These are phyloP conservation scores for Codiaeum variegatum DNA, from an alignment of 441 rosid species.

Conservation along the genomic window DNA sequence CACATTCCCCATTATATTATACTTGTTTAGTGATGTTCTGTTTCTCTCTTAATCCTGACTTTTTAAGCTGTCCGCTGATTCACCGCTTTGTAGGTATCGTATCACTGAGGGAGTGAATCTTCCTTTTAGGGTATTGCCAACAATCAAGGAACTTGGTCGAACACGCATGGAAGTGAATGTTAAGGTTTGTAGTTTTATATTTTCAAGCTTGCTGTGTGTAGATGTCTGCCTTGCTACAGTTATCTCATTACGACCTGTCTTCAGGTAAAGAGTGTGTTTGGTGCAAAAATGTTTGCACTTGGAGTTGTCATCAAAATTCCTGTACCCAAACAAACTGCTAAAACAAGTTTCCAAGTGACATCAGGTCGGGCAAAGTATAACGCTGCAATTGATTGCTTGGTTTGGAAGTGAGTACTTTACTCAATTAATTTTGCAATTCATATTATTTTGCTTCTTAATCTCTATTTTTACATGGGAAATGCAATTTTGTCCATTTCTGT, in stretches of 20 bases:
- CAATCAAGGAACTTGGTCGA: slow-evolving; percentile 96
- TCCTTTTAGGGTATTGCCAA: slow-evolving; percentile 93
- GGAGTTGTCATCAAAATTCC: slow-evolving; percentile 96
- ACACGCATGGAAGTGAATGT: slow-evolving; percentile 79
- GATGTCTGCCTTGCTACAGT: slow-evolving; percentile 16
- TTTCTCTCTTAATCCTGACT: background rate
- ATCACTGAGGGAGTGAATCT: slow-evolving; percentile 97
- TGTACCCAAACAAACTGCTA: slow-evolving; percentile 98
- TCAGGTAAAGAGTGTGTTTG: slow-evolving; percentile 98
- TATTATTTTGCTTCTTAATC: background rate
- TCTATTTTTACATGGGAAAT: background rate
- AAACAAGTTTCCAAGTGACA: slow-evolving; percentile 93
- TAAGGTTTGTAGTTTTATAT: slow-evolving; percentile 24
- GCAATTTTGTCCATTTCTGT: background rate
- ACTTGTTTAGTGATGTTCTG: background rate
- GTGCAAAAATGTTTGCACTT: slow-evolving; percentile 98
- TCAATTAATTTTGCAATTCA: background rate
- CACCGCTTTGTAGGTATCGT: slow-evolving; percentile 58
- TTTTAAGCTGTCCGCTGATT: slow-evolving; percentile 11
- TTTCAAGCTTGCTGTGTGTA: slow-evolving; percentile 8
- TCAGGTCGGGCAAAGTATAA: slow-evolving; percentile 96
- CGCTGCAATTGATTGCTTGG: slow-evolving; percentile 92
- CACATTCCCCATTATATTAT: background rate
- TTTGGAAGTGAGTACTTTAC: slow-evolving; percentile 80
- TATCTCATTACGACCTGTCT: slow-evolving; percentile 22